phyloP scores from a whole-genome alignment of 2,329 filamentous ascomycete genomes.

The Dactylellina leptospora region DNA sequence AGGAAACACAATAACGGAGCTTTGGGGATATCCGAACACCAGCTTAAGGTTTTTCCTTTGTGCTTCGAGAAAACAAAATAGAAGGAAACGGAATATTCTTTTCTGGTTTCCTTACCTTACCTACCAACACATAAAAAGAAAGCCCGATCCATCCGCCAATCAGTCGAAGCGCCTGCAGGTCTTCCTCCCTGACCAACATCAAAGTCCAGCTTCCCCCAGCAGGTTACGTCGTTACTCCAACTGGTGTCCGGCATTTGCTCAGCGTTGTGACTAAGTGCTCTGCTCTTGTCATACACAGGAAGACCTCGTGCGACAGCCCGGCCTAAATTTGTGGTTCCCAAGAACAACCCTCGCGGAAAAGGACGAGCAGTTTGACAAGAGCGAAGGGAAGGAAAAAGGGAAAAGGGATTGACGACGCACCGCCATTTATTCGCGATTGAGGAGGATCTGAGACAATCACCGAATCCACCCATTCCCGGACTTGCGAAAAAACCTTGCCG shows the following conservation, averaged over 20 bases:
- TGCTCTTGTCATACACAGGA: slow-evolving; percentile 48
- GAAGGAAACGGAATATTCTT: slow-evolving; percentile 41
- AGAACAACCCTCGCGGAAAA: slow-evolving; percentile 5
- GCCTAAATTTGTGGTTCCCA: slow-evolving; percentile 22
- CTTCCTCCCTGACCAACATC: slow-evolving; percentile 1
- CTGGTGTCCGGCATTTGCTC: slow-evolving; percentile 16
- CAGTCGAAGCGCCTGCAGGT: not conserved
- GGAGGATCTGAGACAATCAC: slow-evolving; percentile 48
- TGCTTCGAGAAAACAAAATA: slow-evolving; percentile 39
- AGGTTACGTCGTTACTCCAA: slow-evolving; percentile 47
- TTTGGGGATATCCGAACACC: slow-evolving; percentile 51
- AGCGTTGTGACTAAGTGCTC: slow-evolving; percentile 29
- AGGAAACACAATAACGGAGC: slow-evolving; percentile 50
- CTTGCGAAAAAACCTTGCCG: slow-evolving; percentile 7
- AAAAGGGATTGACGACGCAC: slow-evolving; percentile 26
- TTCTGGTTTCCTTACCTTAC: slow-evolving; percentile 18
- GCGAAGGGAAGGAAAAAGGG: slow-evolving; percentile 10
- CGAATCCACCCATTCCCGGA: slow-evolving; percentile 6
- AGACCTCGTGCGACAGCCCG: slow-evolving; percentile 37
- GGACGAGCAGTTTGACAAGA: slow-evolving; percentile 14
- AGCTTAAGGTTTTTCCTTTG: slow-evolving; percentile 42
- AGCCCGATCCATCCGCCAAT: not conserved
- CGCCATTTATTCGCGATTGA: slow-evolving; percentile 16
- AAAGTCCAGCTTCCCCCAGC: slow-evolving; percentile 23
- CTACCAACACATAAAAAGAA: slow-evolving; percentile 20